Evolutionary conservation across 805 yeast genomes (phyloP), one percentile per base, ranked within the genome.

Genomic region (Komagataella ulmi): DNA sequence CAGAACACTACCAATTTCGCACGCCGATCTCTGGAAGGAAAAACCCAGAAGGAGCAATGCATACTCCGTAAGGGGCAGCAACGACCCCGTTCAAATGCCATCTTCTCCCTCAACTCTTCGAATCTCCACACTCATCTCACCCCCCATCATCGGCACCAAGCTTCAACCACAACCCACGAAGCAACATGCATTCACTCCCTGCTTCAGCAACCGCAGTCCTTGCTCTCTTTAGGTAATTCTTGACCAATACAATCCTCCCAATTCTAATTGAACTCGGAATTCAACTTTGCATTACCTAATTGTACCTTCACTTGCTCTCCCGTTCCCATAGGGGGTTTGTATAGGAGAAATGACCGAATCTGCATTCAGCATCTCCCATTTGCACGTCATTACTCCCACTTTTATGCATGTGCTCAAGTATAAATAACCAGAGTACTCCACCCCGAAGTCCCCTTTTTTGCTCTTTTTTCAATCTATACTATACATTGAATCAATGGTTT

Each of bases 401-500:
- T 30, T 10, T 30, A 30, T 30, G 40, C 40, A 30, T 30, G 40
- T 14, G 40, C 40, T 8, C 14, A 30, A 30, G 40, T 30, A 30
- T 30, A 30, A 30, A 30, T 30, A 30, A 10, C 40, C 12, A 14
- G 40, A 30, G 14, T 14, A 8, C 12, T 30, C 40, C 40, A 30
- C 14, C 40, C 40, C 40, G 6, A 30, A 30, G 14, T 30, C 40
- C 40, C n/a, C 40, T 30, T 30, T 14, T 30, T 14, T 30, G 40
- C 14, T 30, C 40, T 12, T 30, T 30, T 30, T 30, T 30, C 40
- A 30, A 30, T 8, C 40, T 30, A 2, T 21, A 30, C 40, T 30
- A 30, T 30, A 30, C 40, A 30, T 30, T 30, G 40, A 21, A 24
- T 23, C 49, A 45, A 50, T 50, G 51, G 51, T 50, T 17, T 23